These are phyloP conservation scores for Cantharellus anzutake DNA, from an alignment of 768 basidiomycete species.

Conservation along the genomic window DNA sequence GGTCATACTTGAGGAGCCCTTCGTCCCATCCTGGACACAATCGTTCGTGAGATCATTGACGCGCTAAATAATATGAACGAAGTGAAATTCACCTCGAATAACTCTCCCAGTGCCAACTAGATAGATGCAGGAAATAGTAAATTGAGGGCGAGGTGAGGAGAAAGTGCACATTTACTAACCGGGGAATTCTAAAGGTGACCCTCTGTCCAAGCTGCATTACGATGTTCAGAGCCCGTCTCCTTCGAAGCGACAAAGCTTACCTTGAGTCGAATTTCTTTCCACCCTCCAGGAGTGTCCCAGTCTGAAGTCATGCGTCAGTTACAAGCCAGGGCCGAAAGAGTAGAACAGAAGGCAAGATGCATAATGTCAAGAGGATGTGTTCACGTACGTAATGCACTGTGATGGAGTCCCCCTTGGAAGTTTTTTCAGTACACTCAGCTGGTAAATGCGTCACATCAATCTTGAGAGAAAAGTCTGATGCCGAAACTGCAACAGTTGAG, in stretches of 20 bases:
- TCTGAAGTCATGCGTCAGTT: conserved; percentile 22
- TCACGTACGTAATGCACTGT: conserved; percentile 53
- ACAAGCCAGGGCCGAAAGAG: no score
- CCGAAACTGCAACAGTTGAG: background rate
- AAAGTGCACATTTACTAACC: conserved; percentile 27
- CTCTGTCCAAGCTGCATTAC: conserved; percentile 44
- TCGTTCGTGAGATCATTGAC: background rate
- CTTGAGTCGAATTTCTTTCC: conserved; percentile 87
- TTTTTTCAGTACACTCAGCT: conserved; percentile 4
- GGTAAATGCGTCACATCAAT: conserved; percentile 5
- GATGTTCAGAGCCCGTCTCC: background rate
- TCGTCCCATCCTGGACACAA: conserved; percentile 45
- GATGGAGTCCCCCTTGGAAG: conserved; percentile 38
- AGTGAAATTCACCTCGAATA: conserved; percentile 30
- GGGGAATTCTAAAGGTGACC: conserved; percentile 53
- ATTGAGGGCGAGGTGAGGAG: background rate
- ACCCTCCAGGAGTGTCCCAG: conserved; percentile 55
- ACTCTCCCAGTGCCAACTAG: conserved; percentile 66
- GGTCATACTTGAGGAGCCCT: conserved; percentile 33
- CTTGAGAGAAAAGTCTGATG: background rate
- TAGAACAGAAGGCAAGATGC: background rate
- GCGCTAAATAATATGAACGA: no score
- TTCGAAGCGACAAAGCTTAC: conserved; percentile 18
- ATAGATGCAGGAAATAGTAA: background rate
- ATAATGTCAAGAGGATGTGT: conserved; percentile 13